These are phyloP conservation scores for Jamesozyma spencerorum DNA, from an alignment of 805 yeast species.

Conservation along the genomic window DNA sequence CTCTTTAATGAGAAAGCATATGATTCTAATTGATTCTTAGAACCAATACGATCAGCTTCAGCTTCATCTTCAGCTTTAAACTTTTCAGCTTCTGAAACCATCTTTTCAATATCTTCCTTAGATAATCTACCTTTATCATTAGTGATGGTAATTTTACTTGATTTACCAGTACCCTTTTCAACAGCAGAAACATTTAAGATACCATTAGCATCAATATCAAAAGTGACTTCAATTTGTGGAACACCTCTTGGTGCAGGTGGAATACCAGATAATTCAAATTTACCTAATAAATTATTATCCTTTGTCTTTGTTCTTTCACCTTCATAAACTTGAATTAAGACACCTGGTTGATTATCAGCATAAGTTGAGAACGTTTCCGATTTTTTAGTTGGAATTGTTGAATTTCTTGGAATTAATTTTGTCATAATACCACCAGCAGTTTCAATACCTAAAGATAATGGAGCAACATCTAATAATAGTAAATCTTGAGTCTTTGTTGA, in stretches of 20 bases:
- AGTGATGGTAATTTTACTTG: constrained; percentile 94
- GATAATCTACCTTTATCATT: constrained; percentile 98
- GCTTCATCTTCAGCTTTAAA: constrained; percentile 93
- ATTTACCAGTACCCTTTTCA: constrained; percentile 97
- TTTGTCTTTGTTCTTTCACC: constrained; percentile 97
- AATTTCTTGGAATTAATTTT: constrained; percentile 92
- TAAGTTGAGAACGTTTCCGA: constrained; percentile 94
- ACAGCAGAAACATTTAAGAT: constrained; percentile 91
- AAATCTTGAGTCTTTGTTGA: constrained; percentile 94
- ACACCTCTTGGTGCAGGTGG: constrained; percentile 99
- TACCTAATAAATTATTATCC: constrained; percentile 94
- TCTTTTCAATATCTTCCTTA: constrained; percentile 94
- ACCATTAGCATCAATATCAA: constrained; percentile 95
- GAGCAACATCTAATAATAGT: constrained; percentile 81
- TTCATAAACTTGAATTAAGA: constrained; percentile 90
- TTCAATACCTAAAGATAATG: constrained; percentile 98
- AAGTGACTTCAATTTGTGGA: too few relatives aligned
- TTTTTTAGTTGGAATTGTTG: constrained; percentile 95
- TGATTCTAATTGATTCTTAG: constrained; percentile 93
- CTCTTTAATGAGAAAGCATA: constrained; percentile 90
- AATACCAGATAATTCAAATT: constrained; percentile 90
- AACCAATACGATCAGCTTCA: constrained; percentile 86
- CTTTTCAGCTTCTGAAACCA: constrained; percentile 97
- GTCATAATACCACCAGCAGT: constrained; percentile 99
- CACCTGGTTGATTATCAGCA: constrained; percentile 98